phyloP scores from a whole-genome alignment of 2,329 filamentous ascomycete species.

The Diplodia corticola region DNA sequence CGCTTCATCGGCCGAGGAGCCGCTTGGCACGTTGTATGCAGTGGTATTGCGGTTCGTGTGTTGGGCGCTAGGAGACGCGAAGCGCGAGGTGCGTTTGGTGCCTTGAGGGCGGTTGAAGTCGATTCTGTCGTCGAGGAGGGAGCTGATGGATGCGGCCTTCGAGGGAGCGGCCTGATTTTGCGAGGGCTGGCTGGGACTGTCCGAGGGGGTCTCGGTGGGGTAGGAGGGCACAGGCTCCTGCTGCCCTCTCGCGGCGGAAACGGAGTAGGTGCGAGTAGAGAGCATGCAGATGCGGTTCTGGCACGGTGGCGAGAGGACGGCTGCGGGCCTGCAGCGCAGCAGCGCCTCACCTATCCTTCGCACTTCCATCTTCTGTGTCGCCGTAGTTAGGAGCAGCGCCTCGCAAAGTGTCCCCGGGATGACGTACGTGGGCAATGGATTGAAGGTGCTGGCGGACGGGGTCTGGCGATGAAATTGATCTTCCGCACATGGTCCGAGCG shows the following conservation, averaged over 20 bases:
- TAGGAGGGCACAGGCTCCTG: conserved; percentile 5
- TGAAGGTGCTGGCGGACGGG: not conserved
- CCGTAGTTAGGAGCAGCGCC: not conserved
- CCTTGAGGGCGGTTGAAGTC: conserved; percentile 31
- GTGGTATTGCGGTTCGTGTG: conserved; percentile 24
- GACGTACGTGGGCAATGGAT: conserved; percentile 8
- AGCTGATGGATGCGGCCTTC: conserved; percentile 27
- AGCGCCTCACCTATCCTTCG: conserved; percentile 32
- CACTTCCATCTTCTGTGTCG: conserved; percentile 32
- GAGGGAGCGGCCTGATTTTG: conserved; percentile 22
- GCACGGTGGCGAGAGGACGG: conserved; percentile 18
- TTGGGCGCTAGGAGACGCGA: conserved; percentile 31
- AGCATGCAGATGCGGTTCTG: conserved; percentile 11
- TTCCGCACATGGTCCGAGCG: conserved; percentile 9
- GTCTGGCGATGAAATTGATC: conserved; percentile 16
- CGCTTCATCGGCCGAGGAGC: conserved; percentile 13
- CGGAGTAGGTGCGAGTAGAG: conserved; percentile 2
- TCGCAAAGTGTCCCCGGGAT: not conserved
- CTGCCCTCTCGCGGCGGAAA: conserved; percentile 10
- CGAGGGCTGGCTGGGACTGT: conserved; percentile 24
- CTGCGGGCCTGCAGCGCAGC: conserved; percentile 30
- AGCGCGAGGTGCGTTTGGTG: conserved; percentile 30
- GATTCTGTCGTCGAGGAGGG: conserved; percentile 33
- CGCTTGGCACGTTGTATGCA: not conserved
- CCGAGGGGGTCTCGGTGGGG: too few species aligned